Evolutionary conservation across 306 rosid genomes (phyloP).

Genomic region (Dalbergia cochinchinensis): DNA sequence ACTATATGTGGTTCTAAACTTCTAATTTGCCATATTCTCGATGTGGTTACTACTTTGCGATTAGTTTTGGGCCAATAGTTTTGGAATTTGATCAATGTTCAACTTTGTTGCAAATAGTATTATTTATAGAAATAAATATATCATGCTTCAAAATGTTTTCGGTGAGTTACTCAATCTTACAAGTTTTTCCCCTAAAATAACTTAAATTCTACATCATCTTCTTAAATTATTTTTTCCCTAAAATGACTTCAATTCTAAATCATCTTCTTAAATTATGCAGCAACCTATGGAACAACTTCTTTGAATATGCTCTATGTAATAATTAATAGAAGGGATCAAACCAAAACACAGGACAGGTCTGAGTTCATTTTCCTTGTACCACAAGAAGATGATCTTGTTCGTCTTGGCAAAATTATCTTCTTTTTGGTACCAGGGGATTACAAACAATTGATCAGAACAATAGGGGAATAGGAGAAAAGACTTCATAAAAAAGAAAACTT

Average conservation of each 20-base stretch:
- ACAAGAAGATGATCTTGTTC: not conserved
- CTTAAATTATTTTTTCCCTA: not conserved
- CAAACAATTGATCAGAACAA: not conserved
- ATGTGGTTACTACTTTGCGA: not conserved
- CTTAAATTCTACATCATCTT: too few species aligned
- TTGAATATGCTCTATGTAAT: not conserved
- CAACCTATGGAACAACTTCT: not conserved
- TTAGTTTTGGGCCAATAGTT: not conserved
- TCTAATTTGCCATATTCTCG: not conserved
- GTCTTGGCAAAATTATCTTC: not conserved
- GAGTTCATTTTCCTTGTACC: not conserved
- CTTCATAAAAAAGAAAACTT: too few species aligned
- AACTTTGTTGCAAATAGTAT: not conserved
- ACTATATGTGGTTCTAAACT: not conserved
- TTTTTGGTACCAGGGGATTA: not conserved
- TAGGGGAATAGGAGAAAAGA: not conserved
- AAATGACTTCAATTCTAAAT: not conserved
- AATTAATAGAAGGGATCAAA: not conserved
- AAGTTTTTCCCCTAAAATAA: too few species aligned
- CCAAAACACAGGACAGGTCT: not conserved
- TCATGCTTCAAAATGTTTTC: too few species aligned
- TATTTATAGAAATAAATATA: not conserved
- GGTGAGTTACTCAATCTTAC: not conserved
- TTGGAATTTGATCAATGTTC: slow-evolving; percentile 2
- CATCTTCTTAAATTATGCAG: not conserved